phyloP scores from a whole-genome alignment of 176 grass and related monocot genomes.

The Elaeis guineensis region DNA sequence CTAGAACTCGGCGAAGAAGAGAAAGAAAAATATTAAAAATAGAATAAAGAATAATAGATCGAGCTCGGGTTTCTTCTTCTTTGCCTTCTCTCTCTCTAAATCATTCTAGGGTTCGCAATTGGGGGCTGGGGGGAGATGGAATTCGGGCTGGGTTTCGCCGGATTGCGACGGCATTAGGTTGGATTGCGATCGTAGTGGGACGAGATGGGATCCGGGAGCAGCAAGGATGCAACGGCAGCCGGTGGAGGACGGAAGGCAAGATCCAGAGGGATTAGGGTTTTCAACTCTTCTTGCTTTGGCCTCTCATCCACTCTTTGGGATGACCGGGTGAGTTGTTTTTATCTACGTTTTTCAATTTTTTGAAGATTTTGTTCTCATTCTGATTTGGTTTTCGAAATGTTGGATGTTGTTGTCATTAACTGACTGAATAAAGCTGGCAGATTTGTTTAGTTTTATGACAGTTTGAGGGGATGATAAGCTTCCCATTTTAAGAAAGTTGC shows the following conservation, averaged over 20 bases:
- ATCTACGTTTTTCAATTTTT: neutral
- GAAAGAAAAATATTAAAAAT: no score
- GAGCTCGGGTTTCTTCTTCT: no score
- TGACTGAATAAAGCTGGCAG: no score
- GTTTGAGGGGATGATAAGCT: no score
- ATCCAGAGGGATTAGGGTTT: conserved; percentile 21
- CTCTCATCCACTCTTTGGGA: conserved; percentile 13
- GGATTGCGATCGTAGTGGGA: neutral
- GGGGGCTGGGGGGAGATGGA: no score
- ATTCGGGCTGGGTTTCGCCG: neutral
- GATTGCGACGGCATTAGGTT: neutral
- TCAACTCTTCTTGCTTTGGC: conserved; percentile 75
- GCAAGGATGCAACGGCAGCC: conserved; percentile 42
- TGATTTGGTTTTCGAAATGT: conserved; percentile 15
- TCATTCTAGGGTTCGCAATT: no score
- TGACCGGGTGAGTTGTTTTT: neutral
- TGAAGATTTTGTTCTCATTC: neutral
- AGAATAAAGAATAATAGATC: no score
- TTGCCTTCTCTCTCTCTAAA: no score
- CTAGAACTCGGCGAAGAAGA: no score
- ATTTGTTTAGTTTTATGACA: no score
- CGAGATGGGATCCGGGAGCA: conserved; percentile 81
- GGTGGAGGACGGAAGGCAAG: conserved; percentile 7
- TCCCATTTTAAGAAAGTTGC: no score
- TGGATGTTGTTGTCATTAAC: neutral